Evolutionary conservation across 306 rosid species (phyloP), one percentile per base, ranked within the genome.

Genomic region (Prunus mira): DNA sequence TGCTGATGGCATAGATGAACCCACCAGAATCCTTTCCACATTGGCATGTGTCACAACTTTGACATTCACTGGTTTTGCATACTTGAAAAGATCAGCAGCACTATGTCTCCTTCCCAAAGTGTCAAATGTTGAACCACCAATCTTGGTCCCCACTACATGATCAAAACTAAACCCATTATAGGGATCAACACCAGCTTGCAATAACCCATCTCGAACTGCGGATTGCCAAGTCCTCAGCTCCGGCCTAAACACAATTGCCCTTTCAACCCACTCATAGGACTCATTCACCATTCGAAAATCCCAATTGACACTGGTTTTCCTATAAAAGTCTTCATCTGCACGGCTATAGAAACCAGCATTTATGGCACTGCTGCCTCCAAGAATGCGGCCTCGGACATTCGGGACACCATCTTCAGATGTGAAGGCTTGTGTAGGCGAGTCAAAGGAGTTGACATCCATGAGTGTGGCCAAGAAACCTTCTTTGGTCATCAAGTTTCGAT

Each of bases 261-360:
- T 81, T 75, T 96, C 99, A 2, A 92, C 93, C 99, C 99, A 89
- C 14, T 89, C 85, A 64, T 87, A 92, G 1, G 99, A 96, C 30
- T 87, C 85, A 65, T 92, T 92, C 3, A 85, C 99, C 22, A 86
- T 25, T 3, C 47, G 70, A 4, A 71, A 71, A 72, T 92, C 86
- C 99, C 99, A 96, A 7, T 32, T 1, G 13, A 87, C 19, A 3
- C 85, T 82, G 0, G 96, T 91, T 3, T 66, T 72, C 0, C 1
- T 12, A 65, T 87, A 92, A 81, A 92, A 96, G 0, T 86, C 90
- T 1, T 3, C 52, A 28, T 91, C 93, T 2, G 99, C 99, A 28
- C 96, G 75, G 82, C 98, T 90, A 54, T 96, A 96, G 81, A 96
- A 96, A 3, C 99, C 99, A 0, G 98, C 99, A 69, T 96, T 96